Evolutionary conservation across 768 basidiomycete genomes (phyloP).

Genomic region (Boletus vermiculosoides): DNA sequence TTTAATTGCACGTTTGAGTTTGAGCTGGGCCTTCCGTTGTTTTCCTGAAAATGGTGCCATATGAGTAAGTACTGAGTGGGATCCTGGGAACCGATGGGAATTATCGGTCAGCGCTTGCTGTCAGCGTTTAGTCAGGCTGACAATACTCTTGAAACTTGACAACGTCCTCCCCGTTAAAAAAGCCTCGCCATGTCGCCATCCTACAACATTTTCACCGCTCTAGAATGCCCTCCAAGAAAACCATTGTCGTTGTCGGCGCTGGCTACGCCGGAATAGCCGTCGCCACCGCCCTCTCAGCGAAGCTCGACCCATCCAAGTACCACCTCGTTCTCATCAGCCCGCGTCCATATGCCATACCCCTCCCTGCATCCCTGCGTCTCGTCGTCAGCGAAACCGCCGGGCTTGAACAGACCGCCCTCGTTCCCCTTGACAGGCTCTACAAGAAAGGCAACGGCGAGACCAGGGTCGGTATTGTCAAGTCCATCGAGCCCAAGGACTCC

Average conservation of each 20-base stretch:
- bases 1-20: conserved; percentile 81
- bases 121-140: background rate
- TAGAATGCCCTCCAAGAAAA: conserved; percentile 24
- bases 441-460: conserved; percentile 43
- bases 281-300: conserved; percentile 47
- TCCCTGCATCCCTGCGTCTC: conserved; percentile 54
- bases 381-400: conserved; percentile 36
- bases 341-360: conserved; percentile 48
- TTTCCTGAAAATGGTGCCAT: conserved; percentile 48
- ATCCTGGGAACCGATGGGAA: too few relatives aligned
- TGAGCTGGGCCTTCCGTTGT: conserved; percentile 68
- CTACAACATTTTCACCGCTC: background rate
- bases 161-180: too few relatives aligned
- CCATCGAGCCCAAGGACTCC: conserved; percentile 37
- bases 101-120: background rate
- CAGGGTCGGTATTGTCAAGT: conserved; percentile 34
- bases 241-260: conserved; percentile 60
- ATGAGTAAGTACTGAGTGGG: background rate
- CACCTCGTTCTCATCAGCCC: conserved; percentile 55
- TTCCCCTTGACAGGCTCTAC: conserved; percentile 54
- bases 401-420: conserved; percentile 44
- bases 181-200: background rate
- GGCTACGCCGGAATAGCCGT: conserved; percentile 44
- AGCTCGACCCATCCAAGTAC: conserved; percentile 47
- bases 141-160: too few relatives aligned